A percentile compares a stretch with the other conserved stretches of the same genome.
Conservation (phyloP, 768 basidiomycete genomes). For the Mycena vulgaris region DNA sequence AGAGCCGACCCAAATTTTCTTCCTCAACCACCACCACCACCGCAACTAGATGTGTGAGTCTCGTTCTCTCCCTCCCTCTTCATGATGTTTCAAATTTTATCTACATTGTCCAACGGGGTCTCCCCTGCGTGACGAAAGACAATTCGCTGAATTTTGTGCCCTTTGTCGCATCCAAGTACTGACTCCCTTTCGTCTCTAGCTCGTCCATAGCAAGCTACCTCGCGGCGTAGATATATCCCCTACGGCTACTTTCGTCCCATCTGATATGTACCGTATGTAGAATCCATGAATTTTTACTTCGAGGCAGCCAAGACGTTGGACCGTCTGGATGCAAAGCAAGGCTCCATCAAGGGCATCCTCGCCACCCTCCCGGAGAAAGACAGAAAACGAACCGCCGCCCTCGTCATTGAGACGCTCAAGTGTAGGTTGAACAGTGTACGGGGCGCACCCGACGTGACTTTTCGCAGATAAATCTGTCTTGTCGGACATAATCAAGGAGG, state of each 20-base stretch:
- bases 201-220: slow-evolving; percentile 8
- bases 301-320: slow-evolving; percentile 89
- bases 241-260: slow-evolving; percentile 27
- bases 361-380: slow-evolving; percentile 80
- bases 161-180: slow-evolving; percentile 24
- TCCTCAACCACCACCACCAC: slow-evolving; percentile 21
- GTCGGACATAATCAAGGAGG: slow-evolving; percentile 74
- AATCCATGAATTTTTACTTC: slow-evolving; percentile 95
- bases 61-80: slow-evolving; percentile 21
- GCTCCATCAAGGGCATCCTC: slow-evolving; percentile 92
- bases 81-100: slow-evolving; percentile 80
- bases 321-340: slow-evolving; percentile 88
- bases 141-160: slow-evolving; percentile 28
- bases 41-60: slow-evolving; percentile 41
- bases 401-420: slow-evolving; percentile 96
- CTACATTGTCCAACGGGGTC: slow-evolving; percentile 91
- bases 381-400: slow-evolving; percentile 84
- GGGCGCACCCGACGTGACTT: neutral
- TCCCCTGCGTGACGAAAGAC: slow-evolving; percentile 65
- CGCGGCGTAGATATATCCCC: slow-evolving; percentile 14
- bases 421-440: slow-evolving; percentile 67
- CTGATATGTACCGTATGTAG: slow-evolving; percentile 50
- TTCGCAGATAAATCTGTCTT: slow-evolving; percentile 83
- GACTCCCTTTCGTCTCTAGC: slow-evolving; percentile 37
- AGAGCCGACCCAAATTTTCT: slow-evolving; percentile 4